Conservation (phyloP, 1,284 basidiomycete species). For the Volvariella surrecta region DNA sequence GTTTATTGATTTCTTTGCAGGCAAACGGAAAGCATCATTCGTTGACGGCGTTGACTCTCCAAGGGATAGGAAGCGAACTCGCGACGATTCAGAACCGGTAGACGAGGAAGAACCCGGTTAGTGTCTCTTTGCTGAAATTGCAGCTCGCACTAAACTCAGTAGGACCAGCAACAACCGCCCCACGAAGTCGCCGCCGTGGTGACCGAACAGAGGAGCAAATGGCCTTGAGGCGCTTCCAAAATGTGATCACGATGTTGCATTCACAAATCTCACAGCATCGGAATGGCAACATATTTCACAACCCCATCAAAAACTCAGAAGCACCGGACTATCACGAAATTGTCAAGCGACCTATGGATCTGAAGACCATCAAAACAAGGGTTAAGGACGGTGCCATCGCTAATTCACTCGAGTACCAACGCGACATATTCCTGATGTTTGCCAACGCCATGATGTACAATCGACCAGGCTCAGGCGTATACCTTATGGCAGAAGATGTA, state of each 20-base stretch:
- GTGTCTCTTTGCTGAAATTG: conserved; percentile 5
- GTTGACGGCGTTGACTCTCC: conserved; percentile 40
- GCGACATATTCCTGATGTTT: conserved; percentile 89
- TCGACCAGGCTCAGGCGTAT: conserved; percentile 72
- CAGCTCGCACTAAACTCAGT: not conserved
- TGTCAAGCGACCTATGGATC: conserved; percentile 86
- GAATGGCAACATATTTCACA: conserved; percentile 84
- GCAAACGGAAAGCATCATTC: conserved; percentile 61
- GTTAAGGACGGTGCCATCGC: conserved; percentile 78
- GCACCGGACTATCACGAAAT: conserved; percentile 89
- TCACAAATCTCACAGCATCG: conserved; percentile 77
- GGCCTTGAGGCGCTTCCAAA: conserved; percentile 68
- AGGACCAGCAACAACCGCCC: conserved; percentile 24
- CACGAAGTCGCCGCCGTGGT: conserved; percentile 22
- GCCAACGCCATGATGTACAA: conserved; percentile 97
- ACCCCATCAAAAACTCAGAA: conserved; percentile 81
- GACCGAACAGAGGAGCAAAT: conserved; percentile 36
- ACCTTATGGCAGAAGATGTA: conserved; percentile 85
- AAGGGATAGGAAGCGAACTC: conserved; percentile 52
- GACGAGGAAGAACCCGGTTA: conserved; percentile 58
- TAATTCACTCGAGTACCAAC: conserved; percentile 79
- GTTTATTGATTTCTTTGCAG: conserved; percentile 22
- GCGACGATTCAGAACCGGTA: conserved; percentile 60
- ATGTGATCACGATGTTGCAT: conserved; percentile 73
- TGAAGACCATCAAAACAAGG: conserved; percentile 79